Base-by-base conservation (phyloP, 2,329 filamentous ascomycete genomes). In the Cladobotryum protrusum region DNA sequence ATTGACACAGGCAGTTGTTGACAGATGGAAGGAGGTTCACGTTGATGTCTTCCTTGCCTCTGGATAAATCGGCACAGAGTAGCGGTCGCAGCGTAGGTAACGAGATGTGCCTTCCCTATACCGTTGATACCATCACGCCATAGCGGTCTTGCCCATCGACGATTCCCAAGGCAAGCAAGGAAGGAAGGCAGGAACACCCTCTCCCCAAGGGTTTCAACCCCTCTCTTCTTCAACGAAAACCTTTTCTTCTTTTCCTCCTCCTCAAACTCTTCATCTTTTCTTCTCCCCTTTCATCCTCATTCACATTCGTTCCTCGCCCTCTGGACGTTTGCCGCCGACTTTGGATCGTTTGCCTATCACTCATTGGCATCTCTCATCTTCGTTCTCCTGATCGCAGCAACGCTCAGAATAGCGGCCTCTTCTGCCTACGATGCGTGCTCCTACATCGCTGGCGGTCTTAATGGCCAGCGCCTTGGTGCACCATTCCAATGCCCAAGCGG, bases 401-500 rank as follows among this genome's bases (percentile, higher is more conserved):
- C 41, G 17, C 7, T 36, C 36, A 29, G n/a, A 36, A 32, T 33
- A 19, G 48, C 54, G 52, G 46, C 42, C 15, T 45, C 36, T 44
- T 34, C 49, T 46, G 46, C 46, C 43, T 58, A 65, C 56, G 57
- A 75, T 75, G 72, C 71, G 69, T 61, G 57, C 62, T 48, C 52
- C 55, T 52, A 58, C 63, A 43, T 61, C 66, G 51, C 53, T 73
- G 52, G 61, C 64, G 55, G 62, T 62, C 59, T 48, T 74, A 42
- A 52, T 61, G 57, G 66, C 65, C 57, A 54, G 67, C 50, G 62
- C 66, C 49, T 61, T 71, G 52, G 47, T 71, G 45, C 56, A 62
- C 8, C 54, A 58, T 32, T 59, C 62, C 43, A 54, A 59, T 40
- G 66, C 63, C n/a, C 65, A 67, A 47, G 59, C 62, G 32, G 61